Evolutionary conservation across 2,329 filamentous ascomycete genomes (phyloP), one percentile per base, ranked within the genome.

Genomic region (Microsporum ferrugineum): DNA sequence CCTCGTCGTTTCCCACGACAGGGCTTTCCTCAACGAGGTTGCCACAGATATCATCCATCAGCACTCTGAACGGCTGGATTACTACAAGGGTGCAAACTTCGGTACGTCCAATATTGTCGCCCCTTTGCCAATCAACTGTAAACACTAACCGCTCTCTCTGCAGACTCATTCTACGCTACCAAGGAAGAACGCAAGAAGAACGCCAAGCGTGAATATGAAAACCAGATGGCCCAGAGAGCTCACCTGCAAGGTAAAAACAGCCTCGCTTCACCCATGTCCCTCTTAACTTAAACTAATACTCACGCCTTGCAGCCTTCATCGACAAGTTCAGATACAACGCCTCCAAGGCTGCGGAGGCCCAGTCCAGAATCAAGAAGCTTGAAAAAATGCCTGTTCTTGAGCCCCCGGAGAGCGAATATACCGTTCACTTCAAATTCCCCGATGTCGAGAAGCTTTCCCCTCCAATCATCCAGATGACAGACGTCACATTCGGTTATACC

Each of bases 251-350:
- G 77, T 78, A 66, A 34, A 71, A 31, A 51, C 56, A 57, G 2
- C 3, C 23, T 8, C 41, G n/a, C 23, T 5, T 14, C 31, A 33
- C 27, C 7, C 10, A 45, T 33, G 17, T 23, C 17, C 17, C 17
- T 23, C 17, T 31, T 12, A 29, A 43, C 4, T 10, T 2, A n/a
- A 2, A 49, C 12, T 14, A n/a, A 43, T 27, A 55, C 31, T 55
- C 3, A 27, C 6, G 6, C 51, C 14, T 7, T 45, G 39, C 39
- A 76, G 87, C 89, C 33, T 99, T 99, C 76, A 99, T 99, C 77
- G 94, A 99, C 82, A 99, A 99, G 78, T 99, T 99, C 82, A 86
- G 94, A 59, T 99, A 99, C 82, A 99, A 99, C 72, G 94, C 94
- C 33, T 94, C 92, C 70, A 99, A 99, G 76, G 96, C 94, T 0